These are phyloP conservation scores for Xylaria sp. DNA, from an alignment of 2,329 filamentous ascomycete genomes.

Conservation along the genomic window DNA sequence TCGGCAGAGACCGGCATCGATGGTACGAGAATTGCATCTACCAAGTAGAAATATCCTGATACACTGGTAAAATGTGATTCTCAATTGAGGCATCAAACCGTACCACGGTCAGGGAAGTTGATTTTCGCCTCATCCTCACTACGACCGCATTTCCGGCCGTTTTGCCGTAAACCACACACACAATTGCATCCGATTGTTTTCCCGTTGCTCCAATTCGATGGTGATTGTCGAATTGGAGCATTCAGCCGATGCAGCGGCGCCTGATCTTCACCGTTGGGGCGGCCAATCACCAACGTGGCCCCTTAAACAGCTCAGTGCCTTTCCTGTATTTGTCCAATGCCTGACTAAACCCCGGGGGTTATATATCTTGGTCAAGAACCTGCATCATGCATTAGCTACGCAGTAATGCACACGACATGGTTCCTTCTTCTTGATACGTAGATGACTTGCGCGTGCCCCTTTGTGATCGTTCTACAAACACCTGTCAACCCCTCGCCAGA, in stretches of 20 bases:
- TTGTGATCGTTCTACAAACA: not conserved
- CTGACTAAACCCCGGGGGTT: slow-evolving; percentile 2
- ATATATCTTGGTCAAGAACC: slow-evolving; percentile 32
- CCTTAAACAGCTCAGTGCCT: slow-evolving; percentile 33
- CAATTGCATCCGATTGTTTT: slow-evolving; percentile 10
- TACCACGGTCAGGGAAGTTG: not conserved
- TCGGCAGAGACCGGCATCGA: not conserved
- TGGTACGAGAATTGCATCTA: not conserved
- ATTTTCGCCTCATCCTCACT: slow-evolving; percentile 22
- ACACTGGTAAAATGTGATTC: not conserved
- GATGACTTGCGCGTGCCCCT: slow-evolving; percentile 15
- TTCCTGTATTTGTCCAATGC: slow-evolving; percentile 19
- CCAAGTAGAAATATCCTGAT: not conserved
- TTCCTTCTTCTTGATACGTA: slow-evolving; percentile 10
- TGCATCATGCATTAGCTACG: slow-evolving; percentile 30
- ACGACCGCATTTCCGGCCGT: slow-evolving; percentile 17
- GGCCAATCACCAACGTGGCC: slow-evolving; percentile 31
- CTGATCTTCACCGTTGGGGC: slow-evolving; percentile 34
- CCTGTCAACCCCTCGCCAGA: slow-evolving; percentile 2
- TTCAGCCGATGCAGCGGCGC: slow-evolving; percentile 32
- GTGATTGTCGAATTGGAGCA: slow-evolving; percentile 21
- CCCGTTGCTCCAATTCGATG: slow-evolving; percentile 27
- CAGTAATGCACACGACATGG: slow-evolving; percentile 25
- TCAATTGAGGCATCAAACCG: slow-evolving; percentile 2
- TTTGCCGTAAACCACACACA: slow-evolving; percentile 2